phyloP scores from a whole-genome alignment of 2,329 filamentous ascomycete species.

The Penicillium hordei region DNA sequence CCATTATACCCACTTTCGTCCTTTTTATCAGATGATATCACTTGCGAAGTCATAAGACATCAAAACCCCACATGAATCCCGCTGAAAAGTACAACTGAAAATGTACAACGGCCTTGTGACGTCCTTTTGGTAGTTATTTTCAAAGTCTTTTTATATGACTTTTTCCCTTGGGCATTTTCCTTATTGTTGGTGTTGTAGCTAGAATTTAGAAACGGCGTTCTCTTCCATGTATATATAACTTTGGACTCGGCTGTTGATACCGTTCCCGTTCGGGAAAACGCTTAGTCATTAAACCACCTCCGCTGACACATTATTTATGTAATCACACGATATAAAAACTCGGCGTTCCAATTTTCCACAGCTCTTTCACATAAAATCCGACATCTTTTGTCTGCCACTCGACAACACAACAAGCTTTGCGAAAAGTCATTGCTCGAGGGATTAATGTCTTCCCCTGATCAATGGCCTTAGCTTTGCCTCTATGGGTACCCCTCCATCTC shows the following conservation, averaged over 20 bases:
- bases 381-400: neutral
- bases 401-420: neutral
- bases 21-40: no score
- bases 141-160: no score
- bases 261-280: neutral
- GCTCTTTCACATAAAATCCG: neutral
- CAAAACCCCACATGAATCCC: neutral
- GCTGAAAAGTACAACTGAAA: neutral
- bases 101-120: neutral
- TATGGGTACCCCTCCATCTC: neutral
- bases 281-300: neutral
- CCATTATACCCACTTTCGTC: no score
- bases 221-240: neutral
- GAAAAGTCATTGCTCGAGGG: slow-evolving; percentile 3
- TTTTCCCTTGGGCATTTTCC: no score
- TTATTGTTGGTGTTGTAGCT: no score
- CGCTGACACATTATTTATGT: slow-evolving; percentile 2
- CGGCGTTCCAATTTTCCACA: neutral
- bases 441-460: slow-evolving; percentile 10
- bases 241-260: slow-evolving; percentile 1
- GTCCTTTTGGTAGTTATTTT: no score
- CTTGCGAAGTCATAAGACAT: no score
- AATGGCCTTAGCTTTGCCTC: neutral
- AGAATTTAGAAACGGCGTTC: no score
- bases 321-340: slow-evolving; percentile 11